phyloP scores from a whole-genome alignment of 768 basidiomycete genomes.

The Lentinus brumalis region DNA sequence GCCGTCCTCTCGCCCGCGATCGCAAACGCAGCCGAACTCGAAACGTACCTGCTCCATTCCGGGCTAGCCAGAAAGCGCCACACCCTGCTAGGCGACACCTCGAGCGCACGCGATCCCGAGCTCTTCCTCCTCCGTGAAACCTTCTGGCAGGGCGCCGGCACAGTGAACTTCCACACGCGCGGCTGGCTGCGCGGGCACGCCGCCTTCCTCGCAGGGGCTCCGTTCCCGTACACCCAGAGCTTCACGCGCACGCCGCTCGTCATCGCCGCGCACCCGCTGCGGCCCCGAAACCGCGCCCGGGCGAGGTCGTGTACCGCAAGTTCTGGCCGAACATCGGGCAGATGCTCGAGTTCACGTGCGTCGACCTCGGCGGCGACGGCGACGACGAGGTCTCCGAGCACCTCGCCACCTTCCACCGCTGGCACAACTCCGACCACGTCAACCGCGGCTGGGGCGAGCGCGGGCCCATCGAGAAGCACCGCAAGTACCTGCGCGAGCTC shows the following conservation, averaged over 20 bases:
- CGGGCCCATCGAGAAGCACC: slow-evolving; percentile 46
- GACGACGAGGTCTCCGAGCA: slow-evolving; percentile 28
- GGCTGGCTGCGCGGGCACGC: slow-evolving; percentile 38
- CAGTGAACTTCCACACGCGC: slow-evolving; percentile 28
- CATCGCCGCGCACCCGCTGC: slow-evolving; percentile 53
- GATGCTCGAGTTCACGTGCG: slow-evolving; percentile 32
- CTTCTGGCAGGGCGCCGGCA: slow-evolving; percentile 56
- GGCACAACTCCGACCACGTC: slow-evolving; percentile 54
- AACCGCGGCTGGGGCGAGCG: slow-evolving; percentile 48
- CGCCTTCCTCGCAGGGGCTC: slow-evolving; percentile 22
- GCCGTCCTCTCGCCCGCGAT: slow-evolving; percentile 34
- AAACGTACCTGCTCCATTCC: slow-evolving; percentile 39
- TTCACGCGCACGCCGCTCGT: slow-evolving; percentile 50
- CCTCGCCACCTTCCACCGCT: slow-evolving; percentile 46
- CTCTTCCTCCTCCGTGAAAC: slow-evolving; percentile 44
- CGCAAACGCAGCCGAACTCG: slow-evolving; percentile 35
- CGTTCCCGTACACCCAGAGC: slow-evolving; percentile 40
- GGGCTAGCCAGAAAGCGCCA: slow-evolving; percentile 35
- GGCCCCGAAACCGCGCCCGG: slow-evolving; percentile 47
- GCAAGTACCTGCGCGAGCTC: slow-evolving; percentile 39
- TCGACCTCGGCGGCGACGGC: slow-evolving; percentile 25
- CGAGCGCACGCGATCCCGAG: slow-evolving; percentile 21
- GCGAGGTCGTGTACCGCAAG: slow-evolving; percentile 43
- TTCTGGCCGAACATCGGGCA: slow-evolving; percentile 38
- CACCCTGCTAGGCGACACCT: slow-evolving; percentile 10